These are phyloP conservation scores for Thielaviopsis ethacetica DNA, from an alignment of 2,329 filamentous ascomycete species.

Conservation along the genomic window DNA sequence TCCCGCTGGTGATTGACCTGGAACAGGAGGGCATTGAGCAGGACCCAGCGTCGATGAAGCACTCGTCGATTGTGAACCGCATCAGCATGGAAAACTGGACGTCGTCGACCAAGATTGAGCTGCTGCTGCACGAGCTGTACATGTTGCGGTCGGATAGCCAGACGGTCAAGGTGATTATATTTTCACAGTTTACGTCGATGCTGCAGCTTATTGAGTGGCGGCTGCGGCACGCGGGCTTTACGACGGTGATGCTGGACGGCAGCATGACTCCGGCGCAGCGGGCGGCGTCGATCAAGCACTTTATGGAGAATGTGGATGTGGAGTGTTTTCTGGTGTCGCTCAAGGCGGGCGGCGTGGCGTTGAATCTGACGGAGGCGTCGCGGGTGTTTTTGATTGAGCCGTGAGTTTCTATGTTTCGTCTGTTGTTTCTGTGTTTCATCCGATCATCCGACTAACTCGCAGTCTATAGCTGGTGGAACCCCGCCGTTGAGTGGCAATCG, in stretches of 20 bases:
- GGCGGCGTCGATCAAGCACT: slow-evolving; percentile 85
- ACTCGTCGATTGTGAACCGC: slow-evolving; percentile 93
- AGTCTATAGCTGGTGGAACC: slow-evolving; percentile 80
- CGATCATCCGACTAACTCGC: slow-evolving; percentile 5
- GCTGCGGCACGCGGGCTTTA: slow-evolving; percentile 88
- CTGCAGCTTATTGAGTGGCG: slow-evolving; percentile 94
- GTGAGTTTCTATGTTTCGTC: slow-evolving; percentile 33
- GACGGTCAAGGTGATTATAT: slow-evolving; percentile 92
- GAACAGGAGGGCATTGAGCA: slow-evolving; percentile 93
- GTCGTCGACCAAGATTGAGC: slow-evolving; percentile 93
- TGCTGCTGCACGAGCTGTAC: slow-evolving; percentile 87
- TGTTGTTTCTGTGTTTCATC: background rate
- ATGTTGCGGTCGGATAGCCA: slow-evolving; percentile 81
- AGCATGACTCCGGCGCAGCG: slow-evolving; percentile 92
- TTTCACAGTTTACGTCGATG: slow-evolving; percentile 96
- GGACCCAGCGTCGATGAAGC: slow-evolving; percentile 61
- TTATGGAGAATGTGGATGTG: slow-evolving; percentile 87
- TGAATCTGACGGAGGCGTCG: slow-evolving; percentile 90
- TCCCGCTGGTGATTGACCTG: slow-evolving; percentile 74
- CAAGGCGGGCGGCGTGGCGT: slow-evolving; percentile 86
- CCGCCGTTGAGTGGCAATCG: slow-evolving; percentile 98
- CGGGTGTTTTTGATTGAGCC: slow-evolving; percentile 93
- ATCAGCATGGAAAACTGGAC: slow-evolving; percentile 99
- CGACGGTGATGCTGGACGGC: slow-evolving; percentile 94
- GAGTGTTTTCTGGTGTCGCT: slow-evolving; percentile 93